Conservation (phyloP, 805 yeast genomes). For the Candida piceae region DNA sequence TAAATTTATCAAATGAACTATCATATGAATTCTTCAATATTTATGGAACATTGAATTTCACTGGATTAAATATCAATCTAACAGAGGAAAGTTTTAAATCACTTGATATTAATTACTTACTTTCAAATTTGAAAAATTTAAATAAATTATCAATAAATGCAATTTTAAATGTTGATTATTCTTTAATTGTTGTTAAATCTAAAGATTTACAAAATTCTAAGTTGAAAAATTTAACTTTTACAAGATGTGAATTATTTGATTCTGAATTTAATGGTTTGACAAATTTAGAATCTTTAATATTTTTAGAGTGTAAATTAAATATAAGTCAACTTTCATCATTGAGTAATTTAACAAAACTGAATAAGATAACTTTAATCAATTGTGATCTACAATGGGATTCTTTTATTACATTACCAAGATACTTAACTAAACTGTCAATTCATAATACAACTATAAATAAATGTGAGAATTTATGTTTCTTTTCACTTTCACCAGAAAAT, state of each 20-base stretch:
- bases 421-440: slow-evolving; percentile 12
- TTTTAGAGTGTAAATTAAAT: slow-evolving; percentile 20
- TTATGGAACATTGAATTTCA: slow-evolving; percentile 7
- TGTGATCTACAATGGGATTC: slow-evolving; percentile 18
- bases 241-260: slow-evolving; percentile 7
- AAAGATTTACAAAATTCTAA: background rate
- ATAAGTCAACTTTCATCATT: too few relatives aligned
- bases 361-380: slow-evolving; percentile 13
- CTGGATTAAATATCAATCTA: slow-evolving; percentile 8
- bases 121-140: slow-evolving; percentile 7
- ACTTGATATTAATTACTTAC: slow-evolving; percentile 10
- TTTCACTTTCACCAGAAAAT: background rate
- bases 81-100: background rate
- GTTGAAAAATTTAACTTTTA: slow-evolving; percentile 10
- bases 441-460: slow-evolving; percentile 12
- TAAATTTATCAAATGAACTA: slow-evolving; percentile 3
- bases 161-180: slow-evolving; percentile 4
- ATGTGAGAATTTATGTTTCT: slow-evolving; percentile 15
- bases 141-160: slow-evolving; percentile 13
- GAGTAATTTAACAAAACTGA: slow-evolving; percentile 4
- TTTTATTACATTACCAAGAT: slow-evolving; percentile 14
- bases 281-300: slow-evolving; percentile 9
- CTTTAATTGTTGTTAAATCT: slow-evolving; percentile 1
- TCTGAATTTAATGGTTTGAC: slow-evolving; percentile 11
- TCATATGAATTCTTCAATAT: slow-evolving; percentile 3